Percentiles rank a stretch among this genome's conserved stretches.
Evolutionary conservation across 805 yeast species (phyloP).

Genomic region (Metahyphopichia silvanorum): DNA sequence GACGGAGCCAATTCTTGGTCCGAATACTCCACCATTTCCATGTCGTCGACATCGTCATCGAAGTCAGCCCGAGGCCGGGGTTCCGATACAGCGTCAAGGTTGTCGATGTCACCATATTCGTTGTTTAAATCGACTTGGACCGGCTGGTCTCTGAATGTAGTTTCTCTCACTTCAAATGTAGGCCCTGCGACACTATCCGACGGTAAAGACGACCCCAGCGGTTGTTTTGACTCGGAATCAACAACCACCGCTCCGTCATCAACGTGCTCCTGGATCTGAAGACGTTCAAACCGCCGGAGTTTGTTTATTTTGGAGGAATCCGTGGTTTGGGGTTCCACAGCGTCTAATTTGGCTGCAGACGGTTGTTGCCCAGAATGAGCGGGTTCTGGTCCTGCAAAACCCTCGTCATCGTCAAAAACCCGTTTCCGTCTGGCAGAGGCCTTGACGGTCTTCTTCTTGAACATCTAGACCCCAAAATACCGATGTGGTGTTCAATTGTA

Average conservation of each 20-base stretch:
- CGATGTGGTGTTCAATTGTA: too few species aligned
- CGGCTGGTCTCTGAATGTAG: not conserved
- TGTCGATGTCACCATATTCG: constrained; percentile 1
- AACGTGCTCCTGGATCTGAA: too few species aligned
- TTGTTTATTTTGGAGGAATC: not conserved
- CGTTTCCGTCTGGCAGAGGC: not conserved
- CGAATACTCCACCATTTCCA: not conserved
- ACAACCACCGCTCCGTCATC: constrained; percentile 5
- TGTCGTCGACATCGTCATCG: constrained; percentile 6
- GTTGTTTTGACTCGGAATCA: constrained; percentile 6
- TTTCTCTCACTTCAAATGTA: not conserved
- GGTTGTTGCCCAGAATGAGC: not conserved
- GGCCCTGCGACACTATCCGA: too few species aligned
- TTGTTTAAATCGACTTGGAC: not conserved
- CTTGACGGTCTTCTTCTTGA: not conserved
- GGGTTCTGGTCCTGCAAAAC: not conserved
- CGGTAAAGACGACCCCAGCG: too few species aligned
- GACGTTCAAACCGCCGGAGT: not conserved
- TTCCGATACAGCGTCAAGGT: constrained; percentile 1
- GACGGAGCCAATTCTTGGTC: too few species aligned
- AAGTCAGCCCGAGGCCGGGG: not conserved
- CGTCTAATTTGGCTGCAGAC: not conserved
- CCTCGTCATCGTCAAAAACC: not conserved
- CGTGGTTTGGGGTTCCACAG: not conserved
- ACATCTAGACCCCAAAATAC: too few species aligned